Conservation (phyloP, 2,329 filamentous ascomycete genomes). For the Fusarium phyllophilum region DNA sequence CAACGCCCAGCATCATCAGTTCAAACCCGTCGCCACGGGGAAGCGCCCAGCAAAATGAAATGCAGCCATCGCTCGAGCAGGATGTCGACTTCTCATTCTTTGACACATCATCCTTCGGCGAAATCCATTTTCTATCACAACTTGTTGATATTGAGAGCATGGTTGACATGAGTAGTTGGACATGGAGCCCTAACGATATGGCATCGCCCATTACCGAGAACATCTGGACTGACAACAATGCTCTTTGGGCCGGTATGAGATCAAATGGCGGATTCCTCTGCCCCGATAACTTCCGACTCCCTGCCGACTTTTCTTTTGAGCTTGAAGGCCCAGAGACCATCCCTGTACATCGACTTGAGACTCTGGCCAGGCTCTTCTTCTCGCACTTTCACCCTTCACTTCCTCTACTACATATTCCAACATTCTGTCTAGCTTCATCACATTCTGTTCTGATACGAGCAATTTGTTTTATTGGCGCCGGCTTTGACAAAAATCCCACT, state of each 20-base stretch:
- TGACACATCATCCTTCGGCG: background rate
- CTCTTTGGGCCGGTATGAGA: accelerated
- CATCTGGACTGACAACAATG: background rate
- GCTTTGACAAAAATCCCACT: background rate
- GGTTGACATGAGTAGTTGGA: background rate
- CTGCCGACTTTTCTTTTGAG: background rate
- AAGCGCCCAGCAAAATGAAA: background rate
- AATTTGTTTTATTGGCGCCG: background rate
- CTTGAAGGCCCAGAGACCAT: background rate
- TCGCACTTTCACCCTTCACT: background rate
- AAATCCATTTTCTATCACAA: background rate
- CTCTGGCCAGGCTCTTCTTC: background rate
- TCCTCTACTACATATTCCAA: background rate
- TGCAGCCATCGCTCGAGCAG: background rate
- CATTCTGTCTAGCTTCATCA: background rate
- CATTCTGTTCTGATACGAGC: background rate
- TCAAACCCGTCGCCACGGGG: background rate
- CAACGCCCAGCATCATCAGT: background rate
- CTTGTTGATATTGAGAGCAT: background rate
- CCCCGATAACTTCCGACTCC: background rate
- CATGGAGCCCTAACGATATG: background rate
- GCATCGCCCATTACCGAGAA: background rate
- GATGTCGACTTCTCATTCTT: background rate
- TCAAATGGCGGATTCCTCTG: background rate
- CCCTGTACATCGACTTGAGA: background rate